Evolutionary conservation across 768 basidiomycete species (phyloP), one percentile per base, ranked within the genome.

Genomic region (Lactarius deliciosus): DNA sequence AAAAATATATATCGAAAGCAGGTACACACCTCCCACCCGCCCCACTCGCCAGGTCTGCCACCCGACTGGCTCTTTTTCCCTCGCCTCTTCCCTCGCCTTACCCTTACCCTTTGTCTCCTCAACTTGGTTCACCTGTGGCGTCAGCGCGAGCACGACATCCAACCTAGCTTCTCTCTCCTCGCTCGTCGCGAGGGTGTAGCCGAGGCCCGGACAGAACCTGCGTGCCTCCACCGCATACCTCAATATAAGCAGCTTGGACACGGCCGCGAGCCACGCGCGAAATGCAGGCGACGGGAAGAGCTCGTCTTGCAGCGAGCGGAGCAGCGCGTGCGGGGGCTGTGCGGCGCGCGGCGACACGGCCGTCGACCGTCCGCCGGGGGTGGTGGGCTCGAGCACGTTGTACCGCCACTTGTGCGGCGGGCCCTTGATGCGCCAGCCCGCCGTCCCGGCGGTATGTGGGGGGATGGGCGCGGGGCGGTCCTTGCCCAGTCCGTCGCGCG

Each of bases 401-500:
- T 95, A 98, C 40, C 96, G 92, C 84, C 92, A 93, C 75, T 96
- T 94, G 76, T 96, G 94, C 34, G 96, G 94, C 1, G 96, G 96
- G 2, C 96, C 94, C 72, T 85, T 86, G 73, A 92, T 72, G 16
- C 74, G 72, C 94, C 95, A 98, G 5, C 80, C 78, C 38, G 78
- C 81, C 1, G 77, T 72, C 16, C 94, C 95, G 10, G 84, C 77
- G n/a, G 76, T 77, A 70, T 97, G 94, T 13, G 83, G 72, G 0
- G 93, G 89, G 60, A 96, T 80, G 50, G 76, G 79, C 6, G 79
- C 79, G 10, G 73, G 74, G 25, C 90, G 87, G 41, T 80, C 77
- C 30, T 72, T 71, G 10, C 80, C 80, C 43, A 91, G 81, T 7
- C 85, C 87, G 71, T 95, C 91, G 8, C 77, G 77, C 10, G 75